Evolutionary conservation across 2,329 filamentous ascomycete genomes (phyloP).

Genomic region (Colletotrichum eremochloae): DNA sequence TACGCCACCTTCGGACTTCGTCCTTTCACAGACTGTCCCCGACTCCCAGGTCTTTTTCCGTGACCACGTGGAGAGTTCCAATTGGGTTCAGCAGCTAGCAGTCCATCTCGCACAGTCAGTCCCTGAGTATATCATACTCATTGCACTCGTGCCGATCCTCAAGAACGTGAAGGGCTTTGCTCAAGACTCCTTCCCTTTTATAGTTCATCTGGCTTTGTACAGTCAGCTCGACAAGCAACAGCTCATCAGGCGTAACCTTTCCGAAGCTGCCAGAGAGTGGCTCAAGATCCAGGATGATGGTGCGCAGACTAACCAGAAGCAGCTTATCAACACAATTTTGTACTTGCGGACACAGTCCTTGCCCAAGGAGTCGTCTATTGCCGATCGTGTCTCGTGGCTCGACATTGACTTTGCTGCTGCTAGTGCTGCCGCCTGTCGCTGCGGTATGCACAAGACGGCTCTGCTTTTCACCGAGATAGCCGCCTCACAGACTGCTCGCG

Average conservation of each 20-base stretch:
- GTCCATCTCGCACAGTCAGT: constrained; percentile 72
- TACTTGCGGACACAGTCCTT: constrained; percentile 88
- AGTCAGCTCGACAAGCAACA: constrained; percentile 75
- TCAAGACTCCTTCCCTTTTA: constrained; percentile 81
- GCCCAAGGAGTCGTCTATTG: constrained; percentile 81
- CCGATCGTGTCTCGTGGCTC: constrained; percentile 86
- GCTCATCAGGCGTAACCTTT: constrained; percentile 72
- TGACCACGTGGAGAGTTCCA: constrained; percentile 57
- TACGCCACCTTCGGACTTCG: constrained; percentile 66
- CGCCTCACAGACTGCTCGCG: constrained; percentile 66
- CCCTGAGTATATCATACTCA: constrained; percentile 75
- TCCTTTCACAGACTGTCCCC: constrained; percentile 36
- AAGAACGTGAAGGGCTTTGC: constrained; percentile 77
- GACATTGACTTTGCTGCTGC: constrained; percentile 82
- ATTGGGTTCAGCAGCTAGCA: constrained; percentile 75
- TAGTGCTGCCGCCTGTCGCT: constrained; percentile 78
- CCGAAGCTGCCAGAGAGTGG: constrained; percentile 73
- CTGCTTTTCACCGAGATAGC: constrained; percentile 85
- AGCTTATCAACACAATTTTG: constrained; percentile 83
- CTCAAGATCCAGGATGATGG: constrained; percentile 62
- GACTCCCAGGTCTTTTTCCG: constrained; percentile 53
- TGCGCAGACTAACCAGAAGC: constrained; percentile 67
- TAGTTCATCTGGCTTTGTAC: constrained; percentile 84
- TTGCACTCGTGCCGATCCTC: constrained; percentile 76
- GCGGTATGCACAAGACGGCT: constrained; percentile 89